Base-by-base conservation (phyloP, 129 eudicot species). In the Lonicera japonica region DNA sequence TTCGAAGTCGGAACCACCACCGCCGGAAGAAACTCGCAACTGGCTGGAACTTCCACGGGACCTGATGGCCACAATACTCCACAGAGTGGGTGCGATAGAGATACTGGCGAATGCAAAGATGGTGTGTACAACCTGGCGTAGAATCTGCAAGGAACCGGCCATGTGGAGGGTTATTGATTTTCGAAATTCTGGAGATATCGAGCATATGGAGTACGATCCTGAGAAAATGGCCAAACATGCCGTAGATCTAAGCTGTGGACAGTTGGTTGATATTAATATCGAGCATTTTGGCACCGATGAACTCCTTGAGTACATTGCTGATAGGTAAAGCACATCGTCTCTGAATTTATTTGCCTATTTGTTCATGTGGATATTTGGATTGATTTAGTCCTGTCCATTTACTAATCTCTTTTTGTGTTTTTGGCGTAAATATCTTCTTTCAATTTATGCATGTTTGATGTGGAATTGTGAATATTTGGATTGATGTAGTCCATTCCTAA, bases 241-340 rank as follows among this genome's bases (percentile, higher is more conserved):
- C 1, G 76, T 81, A 15, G 75, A 70, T 63, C 79, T 68, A 1
- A 81, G 87, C 67, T 51, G 52, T 17, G 80, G 87, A 5, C 25
- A 63, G 14, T 52, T 81, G 45, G 55, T 52, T 12, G 83, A 81
- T 19, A 34, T 77, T 0, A 69, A 52, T 13, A 36, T 73, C 11
- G 62, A 67, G 38, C 47, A 38, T 46, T 70, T 73, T 53, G 66
- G 66, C 0, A 23, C 69, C n/a, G 74, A 73, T 57, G 63, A 69
- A 0, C 54, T 74, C 36, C 67, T 81, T 0, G 34, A 18, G 12
- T 73, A 81, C 61, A 63, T 81, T 24, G 59, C 74, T 21, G 68
- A 77, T 11, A 22, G 86, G 86, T 80, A 80, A 5, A 29, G 6
- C n/a, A 5, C 29, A 11, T 25, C 25, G 1, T 29, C 36, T 29